Evolutionary conservation across 495 filamentous ascomycete genomes (phyloP).

Genomic region (Penicillium malachiteum): DNA sequence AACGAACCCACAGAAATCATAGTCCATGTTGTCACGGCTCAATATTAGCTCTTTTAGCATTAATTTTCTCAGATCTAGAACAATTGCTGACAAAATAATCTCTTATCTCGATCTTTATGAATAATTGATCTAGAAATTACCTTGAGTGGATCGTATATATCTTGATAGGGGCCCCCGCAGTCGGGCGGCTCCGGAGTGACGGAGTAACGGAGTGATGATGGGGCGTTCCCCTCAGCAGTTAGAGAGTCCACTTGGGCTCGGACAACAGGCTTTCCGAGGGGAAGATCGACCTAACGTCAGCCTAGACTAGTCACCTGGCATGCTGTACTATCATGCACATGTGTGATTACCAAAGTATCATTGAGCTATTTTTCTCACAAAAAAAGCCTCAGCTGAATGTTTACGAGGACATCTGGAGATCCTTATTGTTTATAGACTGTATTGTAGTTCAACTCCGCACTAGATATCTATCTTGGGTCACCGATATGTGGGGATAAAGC

Average conservation of each 20-base stretch:
- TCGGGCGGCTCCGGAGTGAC: constrained; percentile 20
- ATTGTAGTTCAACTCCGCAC: not conserved
- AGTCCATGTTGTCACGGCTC: not conserved
- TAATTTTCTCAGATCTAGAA: not conserved
- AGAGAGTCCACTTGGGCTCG: not conserved
- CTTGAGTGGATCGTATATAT: not conserved
- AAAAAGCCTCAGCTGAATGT: too few relatives aligned
- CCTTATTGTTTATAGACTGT: too few relatives aligned
- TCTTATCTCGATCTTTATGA: too few relatives aligned
- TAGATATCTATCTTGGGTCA: not conserved
- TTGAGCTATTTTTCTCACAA: not conserved
- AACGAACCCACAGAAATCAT: not conserved
- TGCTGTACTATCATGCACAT: not conserved
- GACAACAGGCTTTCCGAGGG: constrained; percentile 1
- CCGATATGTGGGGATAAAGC: not conserved
- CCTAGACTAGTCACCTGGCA: not conserved
- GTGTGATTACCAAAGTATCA: not conserved
- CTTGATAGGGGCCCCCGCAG: constrained; percentile 10
- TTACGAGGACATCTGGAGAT: too few relatives aligned
- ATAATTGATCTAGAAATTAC: too few relatives aligned
- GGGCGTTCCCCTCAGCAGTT: not conserved
- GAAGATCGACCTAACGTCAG: constrained; percentile 1
- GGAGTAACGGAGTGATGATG: constrained; percentile 5
- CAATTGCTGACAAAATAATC: too few relatives aligned
- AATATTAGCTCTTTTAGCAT: constrained; percentile 3